A percentile compares a stretch with the other conserved stretches of the same genome.
Evolutionary conservation across 768 basidiomycete species (phyloP).

Genomic region (Mycena rosella): DNA sequence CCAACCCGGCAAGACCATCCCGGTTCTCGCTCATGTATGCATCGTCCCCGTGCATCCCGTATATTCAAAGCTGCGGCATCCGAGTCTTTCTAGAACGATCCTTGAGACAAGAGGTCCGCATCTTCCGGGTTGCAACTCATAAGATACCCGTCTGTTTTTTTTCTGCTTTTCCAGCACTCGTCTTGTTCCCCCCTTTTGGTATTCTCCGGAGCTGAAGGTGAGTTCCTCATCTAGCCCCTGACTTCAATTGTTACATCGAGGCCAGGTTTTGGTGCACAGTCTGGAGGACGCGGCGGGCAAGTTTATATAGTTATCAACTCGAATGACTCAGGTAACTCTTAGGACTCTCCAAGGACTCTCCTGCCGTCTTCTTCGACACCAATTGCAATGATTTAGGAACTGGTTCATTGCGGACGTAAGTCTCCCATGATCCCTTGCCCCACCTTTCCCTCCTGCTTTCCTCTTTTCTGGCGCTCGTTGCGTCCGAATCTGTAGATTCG

Average conservation of each 20-base stretch:
- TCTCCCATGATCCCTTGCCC: no score
- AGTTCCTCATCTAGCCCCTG: not conserved
- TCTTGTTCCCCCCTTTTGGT: slow-evolving; percentile 45
- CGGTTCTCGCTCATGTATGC: no score
- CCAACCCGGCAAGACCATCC: no score
- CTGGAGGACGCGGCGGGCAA: slow-evolving; percentile 48
- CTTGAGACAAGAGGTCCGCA: no score
- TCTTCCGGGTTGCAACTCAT: not conserved
- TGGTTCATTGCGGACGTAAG: no score
- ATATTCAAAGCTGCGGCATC: no score
- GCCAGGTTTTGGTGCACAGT: slow-evolving; percentile 43
- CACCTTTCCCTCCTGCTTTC: no score
- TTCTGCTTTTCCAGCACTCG: slow-evolving; percentile 28
- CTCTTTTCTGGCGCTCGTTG: no score
- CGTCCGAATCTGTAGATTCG: no score
- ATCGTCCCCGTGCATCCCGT: not conserved
- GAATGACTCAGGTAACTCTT: slow-evolving; percentile 51
- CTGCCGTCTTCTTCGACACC: slow-evolving; percentile 2
- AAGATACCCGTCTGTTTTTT: slow-evolving; percentile 14
- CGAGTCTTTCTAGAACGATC: no score
- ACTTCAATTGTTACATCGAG: not conserved
- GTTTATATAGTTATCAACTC: slow-evolving; percentile 52
- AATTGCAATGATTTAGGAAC: no score
- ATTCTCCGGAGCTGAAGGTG: slow-evolving; percentile 51
- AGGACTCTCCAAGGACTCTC: no score